Evolutionary conservation across 148 eudicot genomes (phyloP), one percentile per base, ranked within the genome.

Genomic region (Arctostaphylos glauca): DNA sequence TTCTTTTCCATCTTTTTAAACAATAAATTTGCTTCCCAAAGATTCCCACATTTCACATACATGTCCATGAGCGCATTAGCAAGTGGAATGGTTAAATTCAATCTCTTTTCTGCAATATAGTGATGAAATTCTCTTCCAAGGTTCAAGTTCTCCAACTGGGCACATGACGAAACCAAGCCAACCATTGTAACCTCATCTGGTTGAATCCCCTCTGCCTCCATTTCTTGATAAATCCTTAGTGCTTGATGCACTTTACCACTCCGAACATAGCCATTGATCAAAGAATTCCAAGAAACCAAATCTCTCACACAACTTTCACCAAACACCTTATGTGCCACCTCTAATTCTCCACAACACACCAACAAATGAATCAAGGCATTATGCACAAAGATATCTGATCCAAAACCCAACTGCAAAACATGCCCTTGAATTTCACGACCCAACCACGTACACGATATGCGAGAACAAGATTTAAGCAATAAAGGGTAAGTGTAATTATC

Each of bases 181-280:
- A 92, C 85, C 93, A 92, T 86, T 0, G 94, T 92, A 80, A 92
- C 87, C 83, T 86, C 92, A 78, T 92, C 93, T 2, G 92, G 90
- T 79, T 53, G 71, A 83, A 90, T 83, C 21, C 89, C 80, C 46
- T 87, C 83, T 59, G 12, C 79, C 84, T 56, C 60, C 93, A 92
- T 90, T 56, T 90, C 93, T 47, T 80, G 84, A 83, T 81, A 92
- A 50, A 92, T 78, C 52, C 46, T 49, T 81, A 92, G 75, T 0
- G 93, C 92, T 70, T 92, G 85, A 60, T 52, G 15, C 5, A 70
- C 83, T 78, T 60, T 59, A 56, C 93, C 93, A 81, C 86, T 83
- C 80, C 85, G 86, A 47, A 87, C 91, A 86, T 89, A 92, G 3
- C 94, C 93, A 84, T 88, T 88, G 5, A 90, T 85, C 90, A 92